Percentiles rank a stretch among this genome's conserved stretches.
Evolutionary conservation across 2,329 filamentous ascomycete genomes (phyloP).

Genomic region (Ascochyta rabiei): DNA sequence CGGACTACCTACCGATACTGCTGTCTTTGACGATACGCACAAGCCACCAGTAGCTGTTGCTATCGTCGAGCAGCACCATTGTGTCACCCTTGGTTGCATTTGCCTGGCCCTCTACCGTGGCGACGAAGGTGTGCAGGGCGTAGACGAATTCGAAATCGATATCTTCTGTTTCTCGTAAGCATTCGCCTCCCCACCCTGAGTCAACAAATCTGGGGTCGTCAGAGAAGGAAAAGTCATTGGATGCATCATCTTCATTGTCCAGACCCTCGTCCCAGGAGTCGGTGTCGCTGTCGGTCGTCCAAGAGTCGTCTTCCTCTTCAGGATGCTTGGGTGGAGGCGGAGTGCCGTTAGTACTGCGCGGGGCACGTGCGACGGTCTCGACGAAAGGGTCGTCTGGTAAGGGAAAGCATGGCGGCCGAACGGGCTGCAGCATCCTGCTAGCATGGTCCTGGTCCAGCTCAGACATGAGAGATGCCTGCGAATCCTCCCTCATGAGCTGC

Average conservation of each 20-base stretch:
- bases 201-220: conserved; percentile 69
- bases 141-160: conserved; percentile 99
- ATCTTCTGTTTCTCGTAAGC: conserved; percentile 95
- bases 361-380: conserved; percentile 1
- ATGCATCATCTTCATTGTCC: conserved; percentile 61
- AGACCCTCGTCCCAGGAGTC: conserved; percentile 44
- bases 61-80: conserved; percentile 97
- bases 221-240: conserved; percentile 62
- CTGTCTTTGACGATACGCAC: conserved; percentile 97
- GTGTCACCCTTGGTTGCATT: conserved; percentile 98
- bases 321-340: conserved; percentile 9
- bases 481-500: conserved; percentile 36
- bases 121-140: conserved; percentile 95
- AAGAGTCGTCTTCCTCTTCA: conserved; percentile 32
- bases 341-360: conserved; percentile 18
- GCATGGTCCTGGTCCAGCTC: conserved; percentile 46
- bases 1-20: conserved; percentile 71
- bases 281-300: conserved; percentile 48
- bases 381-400: conserved; percentile 23
- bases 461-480: conserved; percentile 39
- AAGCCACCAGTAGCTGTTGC: conserved; percentile 99
- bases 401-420: conserved; percentile 47
- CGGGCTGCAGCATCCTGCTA: conserved; percentile 49
- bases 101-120: conserved; percentile 96
- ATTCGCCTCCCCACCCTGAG: conserved; percentile 75